A percentile compares a stretch with the other conserved stretches of the same genome.
phyloP scores from a whole-genome alignment of 2,329 filamentous ascomycete genomes.

The Nothophoma quercina region DNA sequence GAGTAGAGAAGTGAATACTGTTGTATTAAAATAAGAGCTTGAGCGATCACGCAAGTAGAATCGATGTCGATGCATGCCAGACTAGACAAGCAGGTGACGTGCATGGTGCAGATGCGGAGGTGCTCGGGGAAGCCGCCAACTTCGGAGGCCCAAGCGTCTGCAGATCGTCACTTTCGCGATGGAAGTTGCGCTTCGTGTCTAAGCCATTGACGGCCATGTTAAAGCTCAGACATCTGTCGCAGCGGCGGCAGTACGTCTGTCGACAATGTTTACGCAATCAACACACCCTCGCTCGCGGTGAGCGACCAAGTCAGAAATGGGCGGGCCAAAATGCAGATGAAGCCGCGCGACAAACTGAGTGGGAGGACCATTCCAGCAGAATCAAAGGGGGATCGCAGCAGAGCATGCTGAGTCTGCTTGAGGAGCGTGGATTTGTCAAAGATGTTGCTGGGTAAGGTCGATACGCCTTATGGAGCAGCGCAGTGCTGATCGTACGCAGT shows the following conservation, averaged over 20 bases:
- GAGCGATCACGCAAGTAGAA: constrained; percentile 1
- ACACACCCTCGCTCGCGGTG: constrained; percentile 22
- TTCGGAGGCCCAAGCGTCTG: constrained; percentile 1
- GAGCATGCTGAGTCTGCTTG: constrained; percentile 68
- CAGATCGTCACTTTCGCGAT: constrained; percentile 9
- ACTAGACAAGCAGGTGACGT: constrained; percentile 31
- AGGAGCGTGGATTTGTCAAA: constrained; percentile 77
- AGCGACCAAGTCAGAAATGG: constrained; percentile 31
- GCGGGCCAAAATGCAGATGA: constrained; percentile 27
- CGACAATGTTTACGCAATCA: constrained; percentile 38
- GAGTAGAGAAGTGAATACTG: neutral
- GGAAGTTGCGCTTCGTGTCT: constrained; percentile 12
- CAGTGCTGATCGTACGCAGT: constrained; percentile 31
- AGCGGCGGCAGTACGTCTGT: constrained; percentile 37
- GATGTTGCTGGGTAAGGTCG: constrained; percentile 72
- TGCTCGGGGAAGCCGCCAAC: constrained; percentile 29
- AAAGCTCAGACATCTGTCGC: constrained; percentile 38
- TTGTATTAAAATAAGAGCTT: constrained; percentile 1
- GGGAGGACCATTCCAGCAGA: constrained; percentile 38
- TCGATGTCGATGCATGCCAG: constrained; percentile 13
- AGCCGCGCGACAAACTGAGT: constrained; percentile 27
- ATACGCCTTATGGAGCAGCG: no score
- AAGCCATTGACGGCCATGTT: constrained; percentile 40
- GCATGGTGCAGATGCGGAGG: constrained; percentile 27
- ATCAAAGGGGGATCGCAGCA: constrained; percentile 41